Conservation (phyloP, 768 basidiomycete genomes). For the Termitomyces sp. region DNA sequence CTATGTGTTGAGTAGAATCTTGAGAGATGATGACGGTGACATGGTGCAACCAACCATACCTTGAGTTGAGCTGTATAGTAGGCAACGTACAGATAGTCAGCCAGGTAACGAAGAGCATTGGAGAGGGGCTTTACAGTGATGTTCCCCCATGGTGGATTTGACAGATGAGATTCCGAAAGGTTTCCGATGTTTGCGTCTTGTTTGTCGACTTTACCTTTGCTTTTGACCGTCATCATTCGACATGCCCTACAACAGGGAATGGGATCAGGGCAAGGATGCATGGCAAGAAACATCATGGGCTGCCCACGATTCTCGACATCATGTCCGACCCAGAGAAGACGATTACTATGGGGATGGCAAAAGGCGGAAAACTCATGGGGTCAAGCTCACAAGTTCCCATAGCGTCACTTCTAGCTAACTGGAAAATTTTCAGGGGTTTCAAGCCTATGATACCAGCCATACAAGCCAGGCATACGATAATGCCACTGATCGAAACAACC, state of each 20-base stretch:
- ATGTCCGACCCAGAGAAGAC: conserved; percentile 57
- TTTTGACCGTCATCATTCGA: conserved; percentile 22
- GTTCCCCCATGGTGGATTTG: conserved; percentile 51
- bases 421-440: conserved; percentile 14
- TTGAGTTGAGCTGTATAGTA: conserved; percentile 46
- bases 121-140: conserved; percentile 37
- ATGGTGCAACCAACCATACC: conserved; percentile 25
- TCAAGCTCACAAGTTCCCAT: neutral
- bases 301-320: conserved; percentile 31
- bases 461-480: conserved; percentile 42
- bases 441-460: conserved; percentile 51
- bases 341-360: conserved; percentile 67
- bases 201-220: conserved; percentile 34
- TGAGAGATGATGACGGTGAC: neutral
- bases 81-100: conserved; percentile 12
- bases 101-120: neutral
- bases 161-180: conserved; percentile 13
- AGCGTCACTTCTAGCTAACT: neutral
- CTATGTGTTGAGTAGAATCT: conserved; percentile 15
- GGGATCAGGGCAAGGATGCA: conserved; percentile 74
- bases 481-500: conserved; percentile 23
- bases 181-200: conserved; percentile 22
- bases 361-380: conserved; percentile 76
- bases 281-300: conserved; percentile 46
- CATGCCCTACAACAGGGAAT: conserved; percentile 82